These are phyloP conservation scores for Podospora conica DNA, from an alignment of 495 filamentous ascomycete genomes.

Conservation along the genomic window DNA sequence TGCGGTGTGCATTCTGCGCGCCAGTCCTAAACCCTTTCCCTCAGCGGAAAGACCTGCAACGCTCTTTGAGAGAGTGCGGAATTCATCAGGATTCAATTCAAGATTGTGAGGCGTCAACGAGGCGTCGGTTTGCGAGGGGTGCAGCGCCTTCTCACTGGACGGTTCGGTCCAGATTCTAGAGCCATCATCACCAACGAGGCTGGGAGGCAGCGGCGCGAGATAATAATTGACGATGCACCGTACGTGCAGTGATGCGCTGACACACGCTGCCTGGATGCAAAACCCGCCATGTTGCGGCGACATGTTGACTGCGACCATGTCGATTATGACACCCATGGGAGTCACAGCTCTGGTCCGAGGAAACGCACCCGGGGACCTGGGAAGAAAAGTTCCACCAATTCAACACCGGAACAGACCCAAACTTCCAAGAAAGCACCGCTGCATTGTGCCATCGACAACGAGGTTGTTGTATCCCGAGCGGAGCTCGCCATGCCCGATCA, in stretches of 20 bases:
- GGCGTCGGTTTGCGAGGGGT: background rate
- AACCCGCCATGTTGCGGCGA: background rate
- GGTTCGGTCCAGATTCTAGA: background rate
- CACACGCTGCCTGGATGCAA: background rate
- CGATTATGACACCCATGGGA: no score
- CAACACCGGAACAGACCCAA: no score
- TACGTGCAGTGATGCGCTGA: background rate
- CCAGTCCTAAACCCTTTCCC: background rate
- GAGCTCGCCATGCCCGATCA: background rate
- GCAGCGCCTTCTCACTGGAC: no score
- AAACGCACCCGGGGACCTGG: no score
- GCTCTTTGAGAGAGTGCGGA: background rate
- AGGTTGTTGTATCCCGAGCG: background rate
- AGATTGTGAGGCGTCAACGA: background rate
- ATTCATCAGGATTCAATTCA: no score
- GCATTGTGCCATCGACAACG: background rate
- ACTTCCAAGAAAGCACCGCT: no score
- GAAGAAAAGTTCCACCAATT: no score
- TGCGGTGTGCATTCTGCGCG: background rate
- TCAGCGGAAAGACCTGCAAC: background rate
- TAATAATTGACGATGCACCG: no score
- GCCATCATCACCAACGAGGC: background rate
- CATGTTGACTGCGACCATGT: background rate
- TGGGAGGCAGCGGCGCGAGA: no score
- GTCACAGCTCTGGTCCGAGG: no score